A percentile compares a stretch with the other conserved stretches of the same genome.
phyloP scores from a whole-genome alignment of 768 basidiomycete species.

The Boletus sp. region DNA sequence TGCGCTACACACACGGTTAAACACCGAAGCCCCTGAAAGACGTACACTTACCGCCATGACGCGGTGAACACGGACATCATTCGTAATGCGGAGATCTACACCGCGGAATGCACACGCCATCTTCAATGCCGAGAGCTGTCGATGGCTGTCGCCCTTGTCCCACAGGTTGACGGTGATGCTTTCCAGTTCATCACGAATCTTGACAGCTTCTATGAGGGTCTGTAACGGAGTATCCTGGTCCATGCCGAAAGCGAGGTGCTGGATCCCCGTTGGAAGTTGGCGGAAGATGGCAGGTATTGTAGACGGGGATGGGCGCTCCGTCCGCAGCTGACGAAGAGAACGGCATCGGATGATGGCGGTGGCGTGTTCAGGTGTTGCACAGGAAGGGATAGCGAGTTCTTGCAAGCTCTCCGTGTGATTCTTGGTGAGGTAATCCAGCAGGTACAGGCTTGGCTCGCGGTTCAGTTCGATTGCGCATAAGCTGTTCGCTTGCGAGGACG shows the following conservation, averaged over 20 bases:
- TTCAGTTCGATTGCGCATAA: constrained; percentile 57
- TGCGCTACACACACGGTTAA: constrained; percentile 20
- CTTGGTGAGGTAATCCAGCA: constrained; percentile 54
- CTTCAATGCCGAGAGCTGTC: constrained; percentile 52
- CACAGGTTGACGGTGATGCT: constrained; percentile 55
- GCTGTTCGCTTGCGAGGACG: constrained; percentile 43
- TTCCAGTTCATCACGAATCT: constrained; percentile 42
- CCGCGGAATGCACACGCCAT: constrained; percentile 65
- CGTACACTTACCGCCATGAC: constrained; percentile 44
- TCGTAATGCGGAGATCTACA: constrained; percentile 50
- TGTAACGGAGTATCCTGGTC: constrained; percentile 55
- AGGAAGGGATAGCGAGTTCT: constrained; percentile 59
- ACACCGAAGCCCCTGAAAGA: constrained; percentile 10
- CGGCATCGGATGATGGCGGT: constrained; percentile 46
- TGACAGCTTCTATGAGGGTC: constrained; percentile 55
- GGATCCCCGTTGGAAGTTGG: constrained; percentile 46
- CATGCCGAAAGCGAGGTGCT: constrained; percentile 60
- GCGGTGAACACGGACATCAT: constrained; percentile 54
- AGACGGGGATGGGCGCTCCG: constrained; percentile 53
- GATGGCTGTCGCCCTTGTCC: constrained; percentile 49
- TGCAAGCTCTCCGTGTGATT: constrained; percentile 49
- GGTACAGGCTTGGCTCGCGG: constrained; percentile 53
- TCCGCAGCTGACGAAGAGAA: constrained; percentile 51
- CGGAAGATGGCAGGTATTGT: constrained; percentile 41
- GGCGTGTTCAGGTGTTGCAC: constrained; percentile 46